These are phyloP conservation scores for Sporisorium reilianum DNA, from an alignment of 1,284 basidiomycete species.

Conservation along the genomic window DNA sequence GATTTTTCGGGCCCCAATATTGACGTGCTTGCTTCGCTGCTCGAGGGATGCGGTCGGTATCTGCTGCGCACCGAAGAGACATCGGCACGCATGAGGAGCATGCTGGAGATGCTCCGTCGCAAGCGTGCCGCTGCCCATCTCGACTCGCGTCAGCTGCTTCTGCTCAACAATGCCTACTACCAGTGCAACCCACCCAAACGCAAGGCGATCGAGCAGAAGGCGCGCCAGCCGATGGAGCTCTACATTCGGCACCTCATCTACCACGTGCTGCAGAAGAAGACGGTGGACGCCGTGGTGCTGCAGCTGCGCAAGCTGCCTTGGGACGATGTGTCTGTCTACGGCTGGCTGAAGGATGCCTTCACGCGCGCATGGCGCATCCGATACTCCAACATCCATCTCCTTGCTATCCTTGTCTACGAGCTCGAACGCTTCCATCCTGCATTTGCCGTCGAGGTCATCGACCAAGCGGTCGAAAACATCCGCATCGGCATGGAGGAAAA, in stretches of 20 bases:
- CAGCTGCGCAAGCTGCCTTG: conserved; percentile 93
- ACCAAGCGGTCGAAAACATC: conserved; percentile 93
- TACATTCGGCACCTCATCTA: conserved; percentile 94
- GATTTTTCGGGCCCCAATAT: conserved; percentile 93
- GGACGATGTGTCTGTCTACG: conserved; percentile 77
- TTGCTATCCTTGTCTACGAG: conserved; percentile 93
- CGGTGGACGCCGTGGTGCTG: conserved; percentile 91
- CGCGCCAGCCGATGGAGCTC: conserved; percentile 86
- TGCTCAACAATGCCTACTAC: conserved; percentile 98
- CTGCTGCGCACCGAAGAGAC: conserved; percentile 89
- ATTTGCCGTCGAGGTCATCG: conserved; percentile 88
- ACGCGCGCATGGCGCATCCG: conserved; percentile 97
- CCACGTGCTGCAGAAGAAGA: conserved; percentile 88
- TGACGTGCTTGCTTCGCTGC: conserved; percentile 88
- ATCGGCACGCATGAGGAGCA: conserved; percentile 75
- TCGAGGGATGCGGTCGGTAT: conserved; percentile 95
- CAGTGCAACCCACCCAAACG: conserved; percentile 99
- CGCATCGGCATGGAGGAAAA: conserved; percentile 88
- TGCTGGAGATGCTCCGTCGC: conserved; percentile 92
- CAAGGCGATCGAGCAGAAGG: conserved; percentile 83
- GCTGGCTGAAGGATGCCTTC: conserved; percentile 79
- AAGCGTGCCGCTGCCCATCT: conserved; percentile 93
- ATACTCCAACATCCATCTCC: conserved; percentile 86
- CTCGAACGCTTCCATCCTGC: conserved; percentile 90
- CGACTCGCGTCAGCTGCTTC: conserved; percentile 85